Base-by-base conservation (phyloP, 1,284 basidiomycete species). In the Sanghuangporus sanghuang region DNA sequence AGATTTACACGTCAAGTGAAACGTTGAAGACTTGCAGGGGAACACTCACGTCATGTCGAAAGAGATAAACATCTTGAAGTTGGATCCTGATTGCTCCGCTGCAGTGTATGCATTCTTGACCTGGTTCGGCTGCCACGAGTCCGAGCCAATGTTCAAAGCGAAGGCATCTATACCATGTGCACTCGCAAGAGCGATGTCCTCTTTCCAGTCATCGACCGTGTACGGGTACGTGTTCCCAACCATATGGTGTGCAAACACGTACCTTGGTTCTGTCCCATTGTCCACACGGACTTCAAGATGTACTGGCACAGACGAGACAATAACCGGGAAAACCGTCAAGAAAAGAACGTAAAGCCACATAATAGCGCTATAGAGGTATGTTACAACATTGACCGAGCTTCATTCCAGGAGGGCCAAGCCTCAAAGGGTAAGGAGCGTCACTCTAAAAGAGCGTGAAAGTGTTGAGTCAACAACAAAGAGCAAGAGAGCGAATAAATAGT, bases 11-110 rank as follows among this genome's bases (percentile, higher is more conserved):
- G 52, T 63, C 39, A 5, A 16, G 38, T 32, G 62, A 21, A 36
- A 23, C 12, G 23, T 16, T 27, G 48, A 8, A 9, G 48, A 21
- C 23, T 56, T 4, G 42, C 62, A 3, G 5, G 61, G 36, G 44
- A 36, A 11, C 1, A 75, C 81, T 38, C 65, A 87, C 80, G 85
- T 81, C 89, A 94, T 91, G 73, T 93, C 92, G 58, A 93, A 83
- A 16, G 87, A 90, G 69, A 93, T 73, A 77, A 92, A 93, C 59
- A 93, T 75, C 73, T 90, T 90, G 79, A 94, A 94, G 57, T 74
- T 77, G 5, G 81, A 76, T 16, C 78, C 81, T 14, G 81, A 82
- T 59, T 81, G 74, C 23, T 74, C 70, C 12, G 87, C 87, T 46
- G 87, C 86, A 56, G 79, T 83, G 71, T 69, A 93, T 77, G 90